Percentiles rank a stretch among this genome's conserved stretches.
phyloP scores from a whole-genome alignment of 176 grass and related monocot genomes.

The Oryza australiensis region DNA sequence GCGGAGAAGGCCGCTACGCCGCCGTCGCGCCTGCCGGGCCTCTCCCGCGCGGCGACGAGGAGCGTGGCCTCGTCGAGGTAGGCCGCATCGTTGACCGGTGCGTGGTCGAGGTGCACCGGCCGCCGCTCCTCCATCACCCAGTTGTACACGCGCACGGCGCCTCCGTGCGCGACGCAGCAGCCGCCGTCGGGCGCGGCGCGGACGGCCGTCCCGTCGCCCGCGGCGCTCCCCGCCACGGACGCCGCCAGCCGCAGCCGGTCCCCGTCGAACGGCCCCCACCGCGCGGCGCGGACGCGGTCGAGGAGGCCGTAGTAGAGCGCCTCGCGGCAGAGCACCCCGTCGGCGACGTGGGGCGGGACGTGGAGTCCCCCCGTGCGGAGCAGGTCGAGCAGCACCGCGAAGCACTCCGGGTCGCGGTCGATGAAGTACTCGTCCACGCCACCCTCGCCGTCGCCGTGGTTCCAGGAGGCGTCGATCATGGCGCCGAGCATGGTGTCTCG shows the following conservation, averaged over 20 bases:
- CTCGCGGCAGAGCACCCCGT: constrained; percentile 62
- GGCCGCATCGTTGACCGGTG: constrained; percentile 76
- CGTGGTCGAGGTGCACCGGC: constrained; percentile 54
- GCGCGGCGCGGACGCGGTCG: constrained; percentile 67
- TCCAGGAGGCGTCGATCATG: constrained; percentile 81
- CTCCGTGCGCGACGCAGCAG: constrained; percentile 81
- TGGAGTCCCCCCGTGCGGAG: constrained; percentile 81
- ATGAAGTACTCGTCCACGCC: constrained; percentile 68
- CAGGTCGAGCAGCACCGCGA: constrained; percentile 79
- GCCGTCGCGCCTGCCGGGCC: constrained; percentile 31
- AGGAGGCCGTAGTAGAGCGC: constrained; percentile 91
- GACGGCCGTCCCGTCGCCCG: constrained; percentile 68
- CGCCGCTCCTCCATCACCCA: constrained; percentile 74
- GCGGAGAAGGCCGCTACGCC: constrained; percentile 70
- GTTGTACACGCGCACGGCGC: constrained; percentile 68
- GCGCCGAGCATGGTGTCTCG: constrained; percentile 94
- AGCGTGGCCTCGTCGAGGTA: constrained; percentile 69
- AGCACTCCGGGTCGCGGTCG: constrained; percentile 86
- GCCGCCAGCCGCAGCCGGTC: constrained; percentile 44
- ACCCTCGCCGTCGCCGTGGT: not conserved
- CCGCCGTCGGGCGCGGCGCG: constrained; percentile 75
- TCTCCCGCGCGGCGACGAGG: constrained; percentile 74
- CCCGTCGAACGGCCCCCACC: constrained; percentile 55
- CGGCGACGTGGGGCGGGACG: constrained; percentile 49
- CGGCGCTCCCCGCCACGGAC: constrained; percentile 50